phyloP scores from a whole-genome alignment of 2,329 filamentous ascomycete genomes.

The Juglanconis sp. region DNA sequence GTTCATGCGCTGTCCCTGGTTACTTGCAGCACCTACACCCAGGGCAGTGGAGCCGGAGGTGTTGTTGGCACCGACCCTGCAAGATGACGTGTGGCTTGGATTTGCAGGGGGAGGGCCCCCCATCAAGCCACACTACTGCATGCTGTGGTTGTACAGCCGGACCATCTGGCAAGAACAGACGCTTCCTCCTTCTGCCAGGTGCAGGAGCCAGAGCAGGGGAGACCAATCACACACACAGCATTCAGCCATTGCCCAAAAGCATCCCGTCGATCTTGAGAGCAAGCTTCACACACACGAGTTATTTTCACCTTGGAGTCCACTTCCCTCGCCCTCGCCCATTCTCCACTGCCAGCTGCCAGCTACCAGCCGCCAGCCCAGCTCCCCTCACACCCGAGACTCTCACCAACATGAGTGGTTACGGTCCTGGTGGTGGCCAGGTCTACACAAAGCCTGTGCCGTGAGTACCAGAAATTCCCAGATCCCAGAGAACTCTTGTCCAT shows the following conservation, averaged over 20 bases:
- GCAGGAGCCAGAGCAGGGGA: no score
- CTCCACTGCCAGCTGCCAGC: no score
- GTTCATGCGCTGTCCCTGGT: conserved; percentile 5
- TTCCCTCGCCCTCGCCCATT: no score
- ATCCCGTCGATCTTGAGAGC: no score
- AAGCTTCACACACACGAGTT: no score
- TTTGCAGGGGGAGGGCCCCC: not conserved
- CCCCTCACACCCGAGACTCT: not conserved
- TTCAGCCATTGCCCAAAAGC: no score
- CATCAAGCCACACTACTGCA: not conserved
- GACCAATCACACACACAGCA: no score
- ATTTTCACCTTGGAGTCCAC: no score
- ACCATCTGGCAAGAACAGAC: no score
- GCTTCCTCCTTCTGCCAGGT: no score
- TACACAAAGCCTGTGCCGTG: conserved; percentile 33
- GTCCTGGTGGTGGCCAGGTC: conserved; percentile 27
- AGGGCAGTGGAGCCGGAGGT: not conserved
- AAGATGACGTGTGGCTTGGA: not conserved
- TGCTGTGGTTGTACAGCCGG: no score
- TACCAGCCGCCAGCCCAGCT: no score
- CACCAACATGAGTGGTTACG: conserved; percentile 30
- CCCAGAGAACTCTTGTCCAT: not conserved
- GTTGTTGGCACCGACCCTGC: not conserved
- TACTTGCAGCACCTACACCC: not conserved
- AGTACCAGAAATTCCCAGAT: conserved; percentile 14